These are phyloP conservation scores for Paramyrothecium sp. DNA, from an alignment of 2,329 filamentous ascomycete species.

Conservation along the genomic window DNA sequence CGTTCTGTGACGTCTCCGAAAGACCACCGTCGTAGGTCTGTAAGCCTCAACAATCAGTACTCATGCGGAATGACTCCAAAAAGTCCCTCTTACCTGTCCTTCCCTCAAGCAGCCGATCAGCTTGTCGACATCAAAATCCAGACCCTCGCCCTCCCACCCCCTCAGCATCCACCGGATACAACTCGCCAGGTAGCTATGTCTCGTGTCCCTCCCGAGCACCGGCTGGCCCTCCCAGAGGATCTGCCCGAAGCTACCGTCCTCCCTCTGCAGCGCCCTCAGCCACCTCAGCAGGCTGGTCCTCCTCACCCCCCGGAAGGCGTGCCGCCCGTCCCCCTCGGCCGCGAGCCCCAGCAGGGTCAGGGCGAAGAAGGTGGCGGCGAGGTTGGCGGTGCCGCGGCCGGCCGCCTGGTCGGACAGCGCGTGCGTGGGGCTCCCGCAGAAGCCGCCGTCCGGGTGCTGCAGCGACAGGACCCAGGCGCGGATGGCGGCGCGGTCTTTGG, in stretches of 20 bases:
- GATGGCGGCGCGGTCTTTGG: slow-evolving; percentile 41
- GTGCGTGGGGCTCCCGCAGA: slow-evolving; percentile 80
- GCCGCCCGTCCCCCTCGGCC: slow-evolving; percentile 34
- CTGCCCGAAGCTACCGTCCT: slow-evolving; percentile 91
- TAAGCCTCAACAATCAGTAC: not conserved
- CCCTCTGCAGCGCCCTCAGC: slow-evolving; percentile 73
- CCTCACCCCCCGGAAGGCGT: slow-evolving; percentile 62
- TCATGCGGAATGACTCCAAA: not conserved
- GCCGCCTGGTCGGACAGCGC: slow-evolving; percentile 36
- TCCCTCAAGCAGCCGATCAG: slow-evolving; percentile 69
- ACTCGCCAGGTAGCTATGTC: slow-evolving; percentile 84
- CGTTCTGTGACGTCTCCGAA: slow-evolving; percentile 73
- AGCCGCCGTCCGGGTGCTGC: slow-evolving; percentile 84
- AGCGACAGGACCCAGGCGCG: slow-evolving; percentile 82
- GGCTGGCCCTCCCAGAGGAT: slow-evolving; percentile 59
- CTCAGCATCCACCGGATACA: slow-evolving; percentile 80
- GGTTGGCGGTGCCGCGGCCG: slow-evolving; percentile 57
- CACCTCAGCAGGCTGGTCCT: slow-evolving; percentile 68
- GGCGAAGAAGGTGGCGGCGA: slow-evolving; percentile 89
- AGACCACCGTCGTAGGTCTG: slow-evolving; percentile 85
- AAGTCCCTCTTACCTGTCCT: slow-evolving; percentile 46
- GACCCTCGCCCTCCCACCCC: slow-evolving; percentile 57
- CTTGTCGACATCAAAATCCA: slow-evolving; percentile 72
- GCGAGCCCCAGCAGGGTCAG: slow-evolving; percentile 66
- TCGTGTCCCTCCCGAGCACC: slow-evolving; percentile 79